Evolutionary conservation across 1,139 yeast genomes (phyloP).

Genomic region (Taiozyma sp.): DNA sequence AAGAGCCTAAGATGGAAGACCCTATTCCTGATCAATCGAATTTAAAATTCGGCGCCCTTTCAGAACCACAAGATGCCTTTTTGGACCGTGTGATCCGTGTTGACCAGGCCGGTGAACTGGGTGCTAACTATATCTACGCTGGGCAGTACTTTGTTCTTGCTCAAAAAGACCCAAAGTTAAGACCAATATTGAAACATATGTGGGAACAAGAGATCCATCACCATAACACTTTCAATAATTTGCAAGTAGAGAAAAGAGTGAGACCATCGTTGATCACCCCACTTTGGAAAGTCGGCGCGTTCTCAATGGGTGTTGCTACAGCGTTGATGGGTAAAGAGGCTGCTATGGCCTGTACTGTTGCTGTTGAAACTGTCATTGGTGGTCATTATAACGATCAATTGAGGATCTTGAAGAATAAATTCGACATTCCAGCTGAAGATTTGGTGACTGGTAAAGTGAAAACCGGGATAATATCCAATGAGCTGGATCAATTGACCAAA

Average conservation of each 20-base stretch:
- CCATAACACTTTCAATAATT: constrained; percentile 73
- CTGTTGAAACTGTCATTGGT: constrained; percentile 98
- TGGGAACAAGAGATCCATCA: constrained; percentile 98
- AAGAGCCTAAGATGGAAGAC: neutral
- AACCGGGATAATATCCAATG: constrained; percentile 39
- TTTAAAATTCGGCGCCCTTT: constrained; percentile 27
- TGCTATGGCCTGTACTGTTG: constrained; percentile 99
- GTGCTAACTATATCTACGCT: constrained; percentile 88
- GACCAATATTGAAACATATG: constrained; percentile 82
- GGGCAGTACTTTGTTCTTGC: constrained; percentile 85
- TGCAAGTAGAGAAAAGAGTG: constrained; percentile 75
- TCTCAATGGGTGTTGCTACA: constrained; percentile 81
- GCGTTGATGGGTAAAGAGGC: constrained; percentile 90
- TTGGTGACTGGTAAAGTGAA: constrained; percentile 32
- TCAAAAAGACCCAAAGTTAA: constrained; percentile 63
- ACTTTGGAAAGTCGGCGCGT: constrained; percentile 88
- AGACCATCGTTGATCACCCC: constrained; percentile 92
- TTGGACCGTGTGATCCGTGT: constrained; percentile 80
- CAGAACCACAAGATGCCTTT: constrained; percentile 62
- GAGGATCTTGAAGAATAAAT: constrained; percentile 66
- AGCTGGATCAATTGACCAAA: constrained; percentile 52
- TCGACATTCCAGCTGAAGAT: constrained; percentile 41
- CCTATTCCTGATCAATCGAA: neutral
- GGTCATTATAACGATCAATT: constrained; percentile 91
- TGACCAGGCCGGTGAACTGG: constrained; percentile 98